Evolutionary conservation across 345 rosid genomes (phyloP).

Genomic region (Odontarrhena argentea): DNA sequence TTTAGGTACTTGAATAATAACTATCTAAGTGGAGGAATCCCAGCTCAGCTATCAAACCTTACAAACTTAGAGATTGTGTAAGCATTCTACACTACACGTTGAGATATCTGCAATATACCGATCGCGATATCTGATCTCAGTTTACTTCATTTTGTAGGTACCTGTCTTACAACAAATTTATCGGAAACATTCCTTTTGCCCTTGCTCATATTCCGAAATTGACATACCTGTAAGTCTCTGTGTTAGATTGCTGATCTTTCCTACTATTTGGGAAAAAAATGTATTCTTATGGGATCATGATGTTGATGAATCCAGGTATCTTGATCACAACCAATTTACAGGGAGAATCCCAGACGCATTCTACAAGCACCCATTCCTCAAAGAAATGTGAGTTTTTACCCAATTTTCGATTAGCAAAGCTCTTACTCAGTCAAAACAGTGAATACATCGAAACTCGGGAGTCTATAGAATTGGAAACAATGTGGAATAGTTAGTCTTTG

Average conservation of each 20-base stretch:
- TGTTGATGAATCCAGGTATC: conserved; percentile 57
- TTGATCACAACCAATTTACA: conserved; percentile 93
- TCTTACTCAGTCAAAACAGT: neutral
- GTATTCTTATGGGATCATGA: conserved; percentile 21
- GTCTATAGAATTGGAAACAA: neutral
- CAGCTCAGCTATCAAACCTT: conserved; percentile 87
- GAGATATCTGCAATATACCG: neutral
- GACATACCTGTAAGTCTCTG: conserved; percentile 73
- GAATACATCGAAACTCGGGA: neutral
- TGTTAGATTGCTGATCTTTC: conserved; percentile 1
- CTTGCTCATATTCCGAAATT: conserved; percentile 75
- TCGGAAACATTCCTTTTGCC: conserved; percentile 73
- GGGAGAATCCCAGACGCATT: conserved; percentile 85
- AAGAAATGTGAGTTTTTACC: conserved; percentile 76
- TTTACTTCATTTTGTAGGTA: conserved; percentile 54
- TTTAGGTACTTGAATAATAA: conserved; percentile 82
- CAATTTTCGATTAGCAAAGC: neutral
- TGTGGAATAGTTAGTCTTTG: neutral
- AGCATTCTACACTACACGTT: conserved; percentile 39
- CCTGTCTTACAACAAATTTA: conserved; percentile 81
- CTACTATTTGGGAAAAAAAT: neutral
- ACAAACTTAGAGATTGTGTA: conserved; percentile 89
- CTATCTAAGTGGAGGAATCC: conserved; percentile 91
- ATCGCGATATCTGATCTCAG: conserved; percentile 1
- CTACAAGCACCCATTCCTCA: conserved; percentile 80